These are phyloP conservation scores for Metarhizium robertsii DNA, from an alignment of 2,329 filamentous ascomycete genomes.

Conservation along the genomic window DNA sequence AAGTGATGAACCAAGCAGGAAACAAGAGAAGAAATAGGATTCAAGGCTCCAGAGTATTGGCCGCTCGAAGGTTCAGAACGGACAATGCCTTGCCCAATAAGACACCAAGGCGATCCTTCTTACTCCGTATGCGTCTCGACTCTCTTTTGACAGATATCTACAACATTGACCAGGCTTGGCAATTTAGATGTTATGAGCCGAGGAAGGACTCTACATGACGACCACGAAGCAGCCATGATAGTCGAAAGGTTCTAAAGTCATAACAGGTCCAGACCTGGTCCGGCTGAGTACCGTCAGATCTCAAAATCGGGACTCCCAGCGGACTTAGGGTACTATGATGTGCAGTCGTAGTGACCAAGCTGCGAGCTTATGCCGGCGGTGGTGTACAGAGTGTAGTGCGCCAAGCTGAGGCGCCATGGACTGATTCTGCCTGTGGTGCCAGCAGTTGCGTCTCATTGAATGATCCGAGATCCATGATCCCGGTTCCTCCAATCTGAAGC, in stretches of 20 bases:
- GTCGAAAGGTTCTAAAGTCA: neutral
- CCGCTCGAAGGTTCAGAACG: too few relatives aligned
- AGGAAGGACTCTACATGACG: neutral
- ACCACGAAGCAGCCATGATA: neutral
- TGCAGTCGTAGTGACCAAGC: neutral
- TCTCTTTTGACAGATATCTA: neutral
- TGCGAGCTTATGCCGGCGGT: neutral
- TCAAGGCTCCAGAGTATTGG: too few relatives aligned
- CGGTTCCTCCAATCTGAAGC: neutral
- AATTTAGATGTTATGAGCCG: neutral
- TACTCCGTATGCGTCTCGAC: neutral
- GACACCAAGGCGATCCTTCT: neutral
- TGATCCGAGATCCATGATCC: slow-evolving; percentile 4
- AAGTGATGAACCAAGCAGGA: too few relatives aligned
- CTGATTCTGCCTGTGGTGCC: neutral
- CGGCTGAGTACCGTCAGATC: neutral
- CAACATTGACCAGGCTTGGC: too few relatives aligned
- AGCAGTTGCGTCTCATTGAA: slow-evolving; percentile 4
- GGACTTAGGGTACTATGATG: neutral
- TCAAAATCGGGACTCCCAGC: neutral
- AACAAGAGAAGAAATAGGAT: too few relatives aligned
- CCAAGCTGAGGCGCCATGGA: neutral
- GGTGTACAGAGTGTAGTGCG: neutral
- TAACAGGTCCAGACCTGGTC: neutral
- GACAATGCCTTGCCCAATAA: too few relatives aligned